Evolutionary conservation across 1,284 basidiomycete genomes (phyloP).

Genomic region (Quambalaria eucalypti): DNA sequence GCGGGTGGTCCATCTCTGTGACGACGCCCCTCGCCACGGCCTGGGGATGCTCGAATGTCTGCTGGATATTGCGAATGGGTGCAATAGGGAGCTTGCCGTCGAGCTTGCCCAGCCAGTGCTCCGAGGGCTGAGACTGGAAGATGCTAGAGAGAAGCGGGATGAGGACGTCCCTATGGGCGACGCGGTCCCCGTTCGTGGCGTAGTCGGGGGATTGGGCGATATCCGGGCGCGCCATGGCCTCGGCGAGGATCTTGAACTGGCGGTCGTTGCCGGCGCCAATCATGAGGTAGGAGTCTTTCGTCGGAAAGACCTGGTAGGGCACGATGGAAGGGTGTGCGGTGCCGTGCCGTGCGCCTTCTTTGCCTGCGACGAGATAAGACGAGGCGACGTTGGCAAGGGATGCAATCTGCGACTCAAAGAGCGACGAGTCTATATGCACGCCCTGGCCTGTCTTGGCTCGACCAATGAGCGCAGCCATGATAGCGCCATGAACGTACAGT

Average conservation of each 20-base stretch:
- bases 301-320: constrained; percentile 57
- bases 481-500: constrained; percentile 83
- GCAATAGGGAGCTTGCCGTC: constrained; percentile 33
- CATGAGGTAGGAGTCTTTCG: constrained; percentile 82
- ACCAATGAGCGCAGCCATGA: constrained; percentile 79
- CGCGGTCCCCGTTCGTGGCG: constrained; percentile 60
- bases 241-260: constrained; percentile 55
- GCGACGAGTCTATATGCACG: constrained; percentile 74
- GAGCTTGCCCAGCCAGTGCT: constrained; percentile 30
- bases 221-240: constrained; percentile 13
- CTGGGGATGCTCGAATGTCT: constrained; percentile 84
- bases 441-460: constrained; percentile 76
- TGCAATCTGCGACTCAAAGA: constrained; percentile 65
- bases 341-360: constrained; percentile 78
- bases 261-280: constrained; percentile 82
- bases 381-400: constrained; percentile 82
- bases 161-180: constrained; percentile 65
- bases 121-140: constrained; percentile 16
- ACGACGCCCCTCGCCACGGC: constrained; percentile 59
- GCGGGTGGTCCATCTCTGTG: constrained; percentile 58
- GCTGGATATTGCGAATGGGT: constrained; percentile 73
- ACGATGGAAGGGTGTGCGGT: constrained; percentile 63
- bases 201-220: constrained; percentile 14
- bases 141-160: constrained; percentile 62
- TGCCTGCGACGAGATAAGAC: constrained; percentile 69